Evolutionary conservation across 2,329 filamentous ascomycete species (phyloP).

Genomic region (Penicillium sp.): DNA sequence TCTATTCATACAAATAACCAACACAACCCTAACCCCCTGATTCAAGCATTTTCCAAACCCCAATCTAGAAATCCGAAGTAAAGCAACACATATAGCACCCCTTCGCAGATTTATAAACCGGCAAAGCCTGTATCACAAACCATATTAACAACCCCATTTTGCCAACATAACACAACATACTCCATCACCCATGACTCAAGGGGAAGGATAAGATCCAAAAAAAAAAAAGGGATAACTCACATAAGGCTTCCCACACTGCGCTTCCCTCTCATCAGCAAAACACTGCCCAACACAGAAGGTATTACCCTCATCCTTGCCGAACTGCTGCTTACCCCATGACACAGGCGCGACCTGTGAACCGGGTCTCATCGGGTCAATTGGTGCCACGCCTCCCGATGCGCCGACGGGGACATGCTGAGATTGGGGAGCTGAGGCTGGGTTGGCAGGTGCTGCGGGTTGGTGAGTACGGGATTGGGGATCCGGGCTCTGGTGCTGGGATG

Average conservation of each 20-base stretch:
- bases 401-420: background rate
- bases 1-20: background rate
- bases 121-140: background rate
- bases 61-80: constrained; percentile 8
- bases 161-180: no score
- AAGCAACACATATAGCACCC: constrained; percentile 21
- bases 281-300: constrained; percentile 19
- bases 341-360: constrained; percentile 14
- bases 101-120: constrained; percentile 6
- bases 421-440: background rate
- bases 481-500: no score
- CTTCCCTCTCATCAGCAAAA: constrained; percentile 7
- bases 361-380: constrained; percentile 8
- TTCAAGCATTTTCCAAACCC: background rate
- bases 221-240: constrained; percentile 11
- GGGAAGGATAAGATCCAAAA: background rate
- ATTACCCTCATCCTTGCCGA: constrained; percentile 18
- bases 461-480: background rate
- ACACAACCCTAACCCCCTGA: background rate
- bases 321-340: background rate
- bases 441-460: background rate
- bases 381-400: constrained; percentile 4
- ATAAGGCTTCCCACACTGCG: constrained; percentile 13
- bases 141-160: background rate
- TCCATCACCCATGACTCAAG: no score